Base-by-base conservation (phyloP, 2,329 filamentous ascomycete genomes). In the Claviceps quebecensis region DNA sequence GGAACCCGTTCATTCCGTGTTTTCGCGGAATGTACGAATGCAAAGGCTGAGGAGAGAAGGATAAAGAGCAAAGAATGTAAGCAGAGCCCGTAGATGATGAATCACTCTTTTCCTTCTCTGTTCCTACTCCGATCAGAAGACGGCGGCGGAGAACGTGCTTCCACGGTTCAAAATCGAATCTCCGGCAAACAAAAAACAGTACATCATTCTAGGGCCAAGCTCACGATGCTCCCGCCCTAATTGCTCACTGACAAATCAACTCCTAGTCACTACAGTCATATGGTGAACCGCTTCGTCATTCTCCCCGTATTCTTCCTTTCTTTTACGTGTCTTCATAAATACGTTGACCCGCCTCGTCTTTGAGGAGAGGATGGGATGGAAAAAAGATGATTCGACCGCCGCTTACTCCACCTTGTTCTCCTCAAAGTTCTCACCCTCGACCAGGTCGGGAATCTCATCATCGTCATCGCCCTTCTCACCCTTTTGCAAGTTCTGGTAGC, bases 401-500 rank as follows among this genome's bases (percentile, higher is more conserved):
- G 6, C 50, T 76, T 93, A 95, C 78, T 95, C 89, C 70, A 93
- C 88, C 75, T 96, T 96, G 74, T 82, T 86, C 44, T 45, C 43
- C 80, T 98, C 93, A 67, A 98, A 98, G 81, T 87, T 95, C 80
- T 95, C 88, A 65, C 93, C 93, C 67, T 89, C 88, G 56, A 98
- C 91, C 60, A 98, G 79, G 63, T 97, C 90, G 63, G 93, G 93
- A 70, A 98, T 98, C 70, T 97, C 93, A 62, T 95, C 89, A 56
- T 96, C 91, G 60, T 95, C 86, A 59, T 82, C 84, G 51, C 77
- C 83, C 66, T 86, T 87, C 71, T 87, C 86, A 67, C 83, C 84
- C 84, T 95, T 95, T 77, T 96, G 91, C 82, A 97, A 83, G 77
- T 82, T 93, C 83, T 98, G 93, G 81, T 98, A 98, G 81, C 86